Base-by-base conservation (phyloP, 345 rosid genomes). In the Raphanus raphanistrum region DNA sequence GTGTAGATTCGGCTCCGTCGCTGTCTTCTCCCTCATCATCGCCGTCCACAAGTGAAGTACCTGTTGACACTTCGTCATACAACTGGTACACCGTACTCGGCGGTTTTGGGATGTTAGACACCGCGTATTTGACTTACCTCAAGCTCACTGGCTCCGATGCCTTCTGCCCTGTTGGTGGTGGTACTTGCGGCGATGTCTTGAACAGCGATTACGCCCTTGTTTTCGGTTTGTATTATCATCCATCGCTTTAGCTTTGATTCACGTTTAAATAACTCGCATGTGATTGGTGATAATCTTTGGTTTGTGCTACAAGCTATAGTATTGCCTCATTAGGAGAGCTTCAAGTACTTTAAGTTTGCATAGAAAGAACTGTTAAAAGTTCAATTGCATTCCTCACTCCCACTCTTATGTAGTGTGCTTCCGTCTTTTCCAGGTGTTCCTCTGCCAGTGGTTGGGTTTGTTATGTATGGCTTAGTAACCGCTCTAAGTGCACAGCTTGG, bases 101-200 rank as follows among this genome's bases (percentile, higher is more conserved):
- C 0, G 89, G 87, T 13, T n/a, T 89, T 12, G 98, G 97, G 48
- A 80, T 94, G 74, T 29, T 84, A 32, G 98, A 92, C 78, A 90
- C 99, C 1, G 87, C 92, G 13, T 95, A 95, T 85, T 88, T 92
- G 87, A 88, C 96, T 59, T 95, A 85, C 85, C 92, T 92, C 35
- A 95, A 95, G 84, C 86, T 92, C 68, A 78, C 90, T 52, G 79
- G 86, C 61, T 84, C 95, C 50, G 94, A 87, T 65, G 92, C 84
- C 4, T 92, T 88, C 78, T 95, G 98, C 76, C 97, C 94, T 2
- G 17, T 85, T 38, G 91, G 94, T 68, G 98, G 95, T 52, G 92
- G 88, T 75, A 83, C 77, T 70, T 95, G 98, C 31, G 86, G 90
- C 9, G 91, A 92, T 71, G 87, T 92, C 50, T 88, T 92, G 41